Evolutionary conservation across 257 asterid genomes (phyloP).

Genomic region (Paulownia fortunei): DNA sequence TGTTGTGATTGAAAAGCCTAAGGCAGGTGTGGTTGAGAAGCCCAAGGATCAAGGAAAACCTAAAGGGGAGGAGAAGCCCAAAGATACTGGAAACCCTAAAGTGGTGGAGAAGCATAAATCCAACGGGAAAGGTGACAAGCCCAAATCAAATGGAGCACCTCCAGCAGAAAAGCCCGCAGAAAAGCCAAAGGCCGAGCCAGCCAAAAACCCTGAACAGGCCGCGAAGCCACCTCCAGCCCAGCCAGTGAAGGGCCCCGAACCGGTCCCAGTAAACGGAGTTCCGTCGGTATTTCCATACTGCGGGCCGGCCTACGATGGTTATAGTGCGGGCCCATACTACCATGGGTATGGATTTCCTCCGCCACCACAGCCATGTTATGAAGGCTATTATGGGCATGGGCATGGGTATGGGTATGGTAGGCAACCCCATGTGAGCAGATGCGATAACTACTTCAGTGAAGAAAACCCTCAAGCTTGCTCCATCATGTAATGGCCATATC

Average conservation of each 20-base stretch:
- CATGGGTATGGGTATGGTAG: constrained; percentile 23
- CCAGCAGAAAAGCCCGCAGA: constrained; percentile 44
- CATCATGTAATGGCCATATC: constrained; percentile 45
- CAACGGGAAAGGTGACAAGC: constrained; percentile 32
- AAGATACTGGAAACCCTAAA: constrained; percentile 38
- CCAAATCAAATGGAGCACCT: constrained; percentile 17
- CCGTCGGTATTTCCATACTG: constrained; percentile 46
- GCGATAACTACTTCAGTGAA: constrained; percentile 55
- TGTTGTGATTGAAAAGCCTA: constrained; percentile 46
- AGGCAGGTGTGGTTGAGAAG: constrained; percentile 20
- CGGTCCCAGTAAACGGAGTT: constrained; percentile 41
- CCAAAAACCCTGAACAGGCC: constrained; percentile 31
- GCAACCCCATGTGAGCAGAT: constrained; percentile 33
- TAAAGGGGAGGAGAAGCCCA: constrained; percentile 33
- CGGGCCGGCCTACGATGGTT: constrained; percentile 48
- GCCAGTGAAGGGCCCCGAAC: constrained; percentile 37
- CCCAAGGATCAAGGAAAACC: constrained; percentile 43
- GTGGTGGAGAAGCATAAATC: constrained; percentile 33
- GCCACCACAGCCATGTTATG: constrained; percentile 49
- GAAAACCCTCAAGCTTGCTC: constrained; percentile 62
- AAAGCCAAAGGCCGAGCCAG: constrained; percentile 38
- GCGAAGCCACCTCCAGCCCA: constrained; percentile 33
- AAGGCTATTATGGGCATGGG: constrained; percentile 37
- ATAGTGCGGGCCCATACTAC: constrained; percentile 57
- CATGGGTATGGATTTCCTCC: constrained; percentile 49